These are phyloP conservation scores for Telfairia occidentalis DNA, from an alignment of 331 rosid genomes.

Conservation along the genomic window DNA sequence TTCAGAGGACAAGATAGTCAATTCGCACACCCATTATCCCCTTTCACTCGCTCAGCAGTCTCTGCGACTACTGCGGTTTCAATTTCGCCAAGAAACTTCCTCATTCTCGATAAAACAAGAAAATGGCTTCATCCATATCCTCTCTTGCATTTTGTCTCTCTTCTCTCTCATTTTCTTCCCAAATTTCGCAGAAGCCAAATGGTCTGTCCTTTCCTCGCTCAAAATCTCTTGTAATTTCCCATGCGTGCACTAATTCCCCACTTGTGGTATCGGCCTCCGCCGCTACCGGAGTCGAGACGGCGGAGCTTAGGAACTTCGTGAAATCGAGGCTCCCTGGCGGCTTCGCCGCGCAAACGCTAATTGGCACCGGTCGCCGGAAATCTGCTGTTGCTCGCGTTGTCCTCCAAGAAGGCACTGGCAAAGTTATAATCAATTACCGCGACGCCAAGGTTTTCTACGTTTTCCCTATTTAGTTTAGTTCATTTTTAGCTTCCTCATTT, in stretches of 20 bases:
- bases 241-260: slow-evolving; percentile 12
- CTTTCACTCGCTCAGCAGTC: neutral
- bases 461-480: neutral
- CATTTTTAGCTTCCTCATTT: too few species aligned
- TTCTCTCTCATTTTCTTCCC: slow-evolving; percentile 79
- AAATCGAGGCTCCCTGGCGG: slow-evolving; percentile 92
- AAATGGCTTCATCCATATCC: slow-evolving; percentile 47
- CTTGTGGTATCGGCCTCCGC: slow-evolving; percentile 42
- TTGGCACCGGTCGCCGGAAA: slow-evolving; percentile 94
- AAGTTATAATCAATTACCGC: slow-evolving; percentile 69
- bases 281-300: slow-evolving; percentile 40
- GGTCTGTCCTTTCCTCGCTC: slow-evolving; percentile 25
- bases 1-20: slow-evolving; percentile 14
- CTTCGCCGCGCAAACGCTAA: slow-evolving; percentile 70
- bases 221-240: slow-evolving; percentile 29
- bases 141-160: slow-evolving; percentile 44
- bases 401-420: slow-evolving; percentile 78
- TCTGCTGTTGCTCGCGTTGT: slow-evolving; percentile 82
- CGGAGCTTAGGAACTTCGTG: slow-evolving; percentile 47
- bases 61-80: neutral
- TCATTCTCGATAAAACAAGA: neutral
- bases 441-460: slow-evolving; percentile 49
- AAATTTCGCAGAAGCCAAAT: slow-evolving; percentile 38
- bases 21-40: slow-evolving; percentile 18
- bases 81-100: neutral